Evolutionary conservation across 768 basidiomycete species (phyloP).

Genomic region (Suillus weaverae): DNA sequence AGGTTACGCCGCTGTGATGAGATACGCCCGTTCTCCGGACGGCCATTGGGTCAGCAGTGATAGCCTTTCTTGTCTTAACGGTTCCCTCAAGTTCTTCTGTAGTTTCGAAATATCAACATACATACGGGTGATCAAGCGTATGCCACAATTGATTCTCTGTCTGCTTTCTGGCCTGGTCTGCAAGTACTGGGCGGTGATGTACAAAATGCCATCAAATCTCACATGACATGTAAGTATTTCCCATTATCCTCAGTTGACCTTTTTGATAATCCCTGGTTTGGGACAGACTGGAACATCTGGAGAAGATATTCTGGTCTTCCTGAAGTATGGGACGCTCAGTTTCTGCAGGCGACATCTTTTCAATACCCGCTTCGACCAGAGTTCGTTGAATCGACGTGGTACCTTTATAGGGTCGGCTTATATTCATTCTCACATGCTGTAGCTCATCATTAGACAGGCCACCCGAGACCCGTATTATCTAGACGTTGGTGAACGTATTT

Average conservation of each 20-base stretch:
- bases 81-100: conserved; percentile 8
- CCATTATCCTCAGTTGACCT: not conserved
- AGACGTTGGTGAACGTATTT: conserved; percentile 81
- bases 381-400: conserved; percentile 96
- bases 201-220: conserved; percentile 89
- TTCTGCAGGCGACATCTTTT: conserved; percentile 65
- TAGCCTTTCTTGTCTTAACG: not conserved
- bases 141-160: conserved; percentile 87
- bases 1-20: conserved; percentile 81
- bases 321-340: conserved; percentile 87
- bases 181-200: conserved; percentile 87
- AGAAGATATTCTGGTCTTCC: conserved; percentile 83
- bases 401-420: conserved; percentile 75
- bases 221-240: conserved; percentile 71
- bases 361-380: conserved; percentile 87
- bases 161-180: conserved; percentile 97
- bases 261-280: conserved; percentile 8
- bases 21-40: conserved; percentile 75
- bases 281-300: conserved; percentile 90
- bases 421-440: conserved; percentile 2
- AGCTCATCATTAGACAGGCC: conserved; percentile 51
- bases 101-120: conserved; percentile 90
- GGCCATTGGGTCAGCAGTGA: conserved; percentile 73
- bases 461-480: conserved; percentile 92
- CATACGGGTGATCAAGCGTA: conserved; percentile 72